These are phyloP conservation scores for Microbotryum violaceum DNA, from an alignment of 1,284 basidiomycete species.

Conservation along the genomic window DNA sequence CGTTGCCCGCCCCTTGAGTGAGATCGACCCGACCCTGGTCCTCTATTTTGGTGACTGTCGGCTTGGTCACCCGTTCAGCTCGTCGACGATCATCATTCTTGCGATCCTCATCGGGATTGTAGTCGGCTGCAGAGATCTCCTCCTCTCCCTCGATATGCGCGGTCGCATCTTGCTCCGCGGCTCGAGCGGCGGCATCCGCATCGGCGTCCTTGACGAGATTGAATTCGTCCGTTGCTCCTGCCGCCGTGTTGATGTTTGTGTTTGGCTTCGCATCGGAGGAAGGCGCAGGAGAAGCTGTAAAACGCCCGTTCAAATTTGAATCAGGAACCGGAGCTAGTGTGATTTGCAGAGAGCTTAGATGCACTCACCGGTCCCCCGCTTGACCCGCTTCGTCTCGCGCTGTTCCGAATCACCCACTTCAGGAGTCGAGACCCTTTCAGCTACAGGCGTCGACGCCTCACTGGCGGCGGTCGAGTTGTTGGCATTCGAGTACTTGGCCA, in stretches of 20 bases:
- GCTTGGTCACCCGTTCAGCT: background rate
- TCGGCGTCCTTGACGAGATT: constrained; percentile 13
- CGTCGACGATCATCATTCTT: constrained; percentile 65
- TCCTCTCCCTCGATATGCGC: constrained; percentile 44
- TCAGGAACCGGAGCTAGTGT: background rate
- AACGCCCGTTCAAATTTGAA: background rate
- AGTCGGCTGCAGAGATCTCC: constrained; percentile 80
- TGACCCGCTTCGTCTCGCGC: constrained; percentile 16
- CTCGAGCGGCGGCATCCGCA: background rate
- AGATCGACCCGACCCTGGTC: too few relatives aligned
- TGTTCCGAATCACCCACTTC: constrained; percentile 8
- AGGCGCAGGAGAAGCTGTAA: background rate
- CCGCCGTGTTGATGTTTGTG: too few relatives aligned
- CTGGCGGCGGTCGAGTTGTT: constrained; percentile 6
- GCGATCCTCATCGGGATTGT: constrained; percentile 77
- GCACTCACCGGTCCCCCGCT: constrained; percentile 20
- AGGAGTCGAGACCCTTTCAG: constrained; percentile 2
- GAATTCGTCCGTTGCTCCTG: background rate
- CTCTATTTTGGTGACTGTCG: too few relatives aligned
- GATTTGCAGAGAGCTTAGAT: background rate
- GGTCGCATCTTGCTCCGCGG: background rate
- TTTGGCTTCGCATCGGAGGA: too few relatives aligned
- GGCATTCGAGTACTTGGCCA: constrained; percentile 59
- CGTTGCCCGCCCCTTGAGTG: constrained; percentile 34
- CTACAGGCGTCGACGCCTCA: constrained; percentile 8